Evolutionary conservation across 1,284 basidiomycete species (phyloP).

Genomic region (Sparassis latifolia): DNA sequence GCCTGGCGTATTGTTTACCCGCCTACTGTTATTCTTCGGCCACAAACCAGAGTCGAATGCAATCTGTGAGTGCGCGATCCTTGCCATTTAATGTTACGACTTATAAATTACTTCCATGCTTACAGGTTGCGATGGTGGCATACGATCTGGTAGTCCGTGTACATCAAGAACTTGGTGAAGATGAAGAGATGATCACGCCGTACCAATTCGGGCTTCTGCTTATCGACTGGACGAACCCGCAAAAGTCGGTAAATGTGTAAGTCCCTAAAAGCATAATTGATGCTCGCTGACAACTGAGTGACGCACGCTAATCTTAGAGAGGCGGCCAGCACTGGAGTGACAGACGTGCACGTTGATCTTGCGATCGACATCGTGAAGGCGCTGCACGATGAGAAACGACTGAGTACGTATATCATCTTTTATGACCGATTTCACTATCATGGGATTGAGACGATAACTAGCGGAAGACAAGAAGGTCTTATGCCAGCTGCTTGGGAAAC

Average conservation of each 20-base stretch:
- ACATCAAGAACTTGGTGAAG: slow-evolving; percentile 66
- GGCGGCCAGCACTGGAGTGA: slow-evolving; percentile 35
- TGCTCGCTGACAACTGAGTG: slow-evolving; percentile 6
- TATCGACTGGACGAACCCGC: slow-evolving; percentile 91
- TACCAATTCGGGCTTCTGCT: slow-evolving; percentile 81
- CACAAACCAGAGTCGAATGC: slow-evolving; percentile 75
- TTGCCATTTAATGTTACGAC: not conserved
- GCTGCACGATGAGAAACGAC: slow-evolving; percentile 42
- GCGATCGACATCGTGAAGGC: slow-evolving; percentile 69
- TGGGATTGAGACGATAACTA: slow-evolving; percentile 44
- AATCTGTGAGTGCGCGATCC: slow-evolving; percentile 44
- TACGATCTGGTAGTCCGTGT: slow-evolving; percentile 49
- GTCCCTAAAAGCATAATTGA: slow-evolving; percentile 32
- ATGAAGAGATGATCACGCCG: slow-evolving; percentile 76
- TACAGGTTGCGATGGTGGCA: slow-evolving; percentile 66
- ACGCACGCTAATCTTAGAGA: slow-evolving; percentile 26
- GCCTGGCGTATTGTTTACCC: slow-evolving; percentile 94
- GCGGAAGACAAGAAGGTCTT: slow-evolving; percentile 64
- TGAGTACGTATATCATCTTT: slow-evolving; percentile 28
- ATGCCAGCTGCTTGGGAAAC: slow-evolving; percentile 73
- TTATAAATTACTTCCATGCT: not conserved
- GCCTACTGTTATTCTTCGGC: slow-evolving; percentile 87
- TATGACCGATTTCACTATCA: not conserved
- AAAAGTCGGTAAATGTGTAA: slow-evolving; percentile 57
- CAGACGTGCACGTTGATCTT: slow-evolving; percentile 71